Percentiles rank a stretch among this genome's conserved stretches.
phyloP scores from a whole-genome alignment of 2,329 filamentous ascomycete species.

The Aspergillus persii region DNA sequence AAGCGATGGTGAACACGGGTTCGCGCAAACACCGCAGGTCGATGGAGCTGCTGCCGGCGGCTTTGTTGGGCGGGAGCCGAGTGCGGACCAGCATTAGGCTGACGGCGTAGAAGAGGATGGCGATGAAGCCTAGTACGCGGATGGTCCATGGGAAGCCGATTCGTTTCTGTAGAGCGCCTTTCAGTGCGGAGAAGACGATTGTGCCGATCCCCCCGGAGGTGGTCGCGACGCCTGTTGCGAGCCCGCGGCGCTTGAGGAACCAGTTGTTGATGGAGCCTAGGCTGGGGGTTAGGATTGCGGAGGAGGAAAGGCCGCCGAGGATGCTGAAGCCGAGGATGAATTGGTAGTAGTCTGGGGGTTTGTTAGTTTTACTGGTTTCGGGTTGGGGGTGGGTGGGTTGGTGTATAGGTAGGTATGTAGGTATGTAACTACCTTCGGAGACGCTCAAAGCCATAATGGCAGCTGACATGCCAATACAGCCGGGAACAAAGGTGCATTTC shows the following conservation, averaged over 20 bases:
- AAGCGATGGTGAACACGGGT: constrained; percentile 12
- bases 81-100: constrained; percentile 2
- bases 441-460: constrained; percentile 12
- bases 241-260: constrained; percentile 22
- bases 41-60: neutral
- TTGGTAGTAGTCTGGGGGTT: constrained; percentile 8
- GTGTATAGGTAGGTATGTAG: too few relatives aligned
- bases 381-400: too few relatives aligned
- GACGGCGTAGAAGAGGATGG: neutral
- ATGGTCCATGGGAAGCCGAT: constrained; percentile 19
- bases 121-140: constrained; percentile 9
- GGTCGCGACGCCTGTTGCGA: constrained; percentile 22
- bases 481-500: constrained; percentile 27
- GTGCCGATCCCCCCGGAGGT: constrained; percentile 22
- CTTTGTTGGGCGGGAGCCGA: constrained; percentile 13
- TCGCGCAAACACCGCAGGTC: constrained; percentile 15
- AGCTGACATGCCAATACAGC: constrained; percentile 22
- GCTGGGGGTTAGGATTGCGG: constrained; percentile 16
- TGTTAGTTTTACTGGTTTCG: neutral
- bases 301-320: constrained; percentile 9
- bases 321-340: constrained; percentile 11
- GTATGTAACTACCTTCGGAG: constrained; percentile 5
- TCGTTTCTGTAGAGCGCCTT: constrained; percentile 6
- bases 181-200: constrained; percentile 22
- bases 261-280: constrained; percentile 24